These are phyloP conservation scores for Nectriaceae sp. DNA, from an alignment of 2,329 filamentous ascomycete species.

Conservation along the genomic window DNA sequence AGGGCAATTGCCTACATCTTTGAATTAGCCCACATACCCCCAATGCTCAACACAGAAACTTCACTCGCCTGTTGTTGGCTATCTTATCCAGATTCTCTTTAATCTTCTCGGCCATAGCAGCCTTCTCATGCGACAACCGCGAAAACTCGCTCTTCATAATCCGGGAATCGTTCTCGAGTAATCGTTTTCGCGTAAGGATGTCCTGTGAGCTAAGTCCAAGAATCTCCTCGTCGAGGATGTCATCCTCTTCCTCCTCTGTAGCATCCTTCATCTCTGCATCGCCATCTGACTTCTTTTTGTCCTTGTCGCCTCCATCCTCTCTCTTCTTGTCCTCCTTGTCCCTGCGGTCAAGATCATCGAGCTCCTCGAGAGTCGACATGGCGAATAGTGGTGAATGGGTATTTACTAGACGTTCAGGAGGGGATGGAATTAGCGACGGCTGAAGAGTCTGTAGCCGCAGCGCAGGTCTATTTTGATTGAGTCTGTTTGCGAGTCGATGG, in stretches of 20 bases:
- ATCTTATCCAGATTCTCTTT: conserved; percentile 99
- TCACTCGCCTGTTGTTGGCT: conserved; percentile 86
- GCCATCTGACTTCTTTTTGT: conserved; percentile 54
- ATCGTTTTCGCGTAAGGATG: conserved; percentile 84
- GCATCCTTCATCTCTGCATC: conserved; percentile 94
- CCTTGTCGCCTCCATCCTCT: conserved; percentile 36
- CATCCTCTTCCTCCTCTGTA: conserved; percentile 71
- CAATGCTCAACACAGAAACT: not conserved
- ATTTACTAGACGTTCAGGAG: not conserved
- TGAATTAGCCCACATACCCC: conserved; percentile 4
- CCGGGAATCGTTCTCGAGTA: conserved; percentile 95
- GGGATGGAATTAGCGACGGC: not conserved
- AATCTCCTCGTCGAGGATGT: conserved; percentile 90
- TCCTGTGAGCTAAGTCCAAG: conserved; percentile 91
- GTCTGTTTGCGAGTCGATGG: too few species aligned
- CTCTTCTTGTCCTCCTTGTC: conserved; percentile 69
- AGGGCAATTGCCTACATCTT: conserved; percentile 82
- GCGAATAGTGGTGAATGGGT: conserved; percentile 29
- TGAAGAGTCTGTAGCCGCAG: not conserved
- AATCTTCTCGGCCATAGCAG: conserved; percentile 96
- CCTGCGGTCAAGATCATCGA: conserved; percentile 83
- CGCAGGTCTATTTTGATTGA: too few species aligned
- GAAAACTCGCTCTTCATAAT: conserved; percentile 99
- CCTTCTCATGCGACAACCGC: conserved; percentile 91
- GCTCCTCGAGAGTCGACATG: conserved; percentile 92